A percentile compares a stretch with the other conserved stretches of the same genome.
Conservation (phyloP, 2,329 filamentous ascomycete genomes). For the Arthrinium phaeospermum region DNA sequence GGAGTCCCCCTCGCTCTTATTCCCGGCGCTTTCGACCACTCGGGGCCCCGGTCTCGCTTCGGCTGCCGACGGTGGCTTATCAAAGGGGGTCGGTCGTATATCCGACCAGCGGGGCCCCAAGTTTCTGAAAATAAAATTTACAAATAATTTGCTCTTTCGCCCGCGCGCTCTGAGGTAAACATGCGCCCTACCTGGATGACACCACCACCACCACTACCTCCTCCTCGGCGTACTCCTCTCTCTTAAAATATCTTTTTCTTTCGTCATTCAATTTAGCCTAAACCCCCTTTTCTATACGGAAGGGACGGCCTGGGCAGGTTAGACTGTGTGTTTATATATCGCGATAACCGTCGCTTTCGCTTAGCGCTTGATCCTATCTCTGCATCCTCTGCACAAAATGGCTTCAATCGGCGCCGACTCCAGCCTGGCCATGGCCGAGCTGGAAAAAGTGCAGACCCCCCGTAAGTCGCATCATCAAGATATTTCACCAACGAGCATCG, state of each 20-base stretch:
- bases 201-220: neutral
- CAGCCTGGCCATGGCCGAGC: conserved; percentile 9
- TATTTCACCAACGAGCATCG: neutral
- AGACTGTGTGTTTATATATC: neutral
- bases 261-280: neutral
- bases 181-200: neutral
- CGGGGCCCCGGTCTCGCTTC: neutral
- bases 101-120: neutral
- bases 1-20: neutral
- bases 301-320: neutral
- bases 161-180: neutral
- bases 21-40: neutral
- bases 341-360: neutral
- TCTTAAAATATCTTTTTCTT: too few species aligned
- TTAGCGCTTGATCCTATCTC: neutral
- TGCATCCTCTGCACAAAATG: neutral
- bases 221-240: neutral
- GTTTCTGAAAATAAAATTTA: neutral
- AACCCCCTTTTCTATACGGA: neutral
- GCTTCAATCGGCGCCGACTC: neutral
- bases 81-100: neutral
- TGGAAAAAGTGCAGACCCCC: conserved; percentile 14
- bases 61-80: neutral
- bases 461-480: conserved; percentile 16
- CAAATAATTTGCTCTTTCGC: conserved; percentile 7